A percentile compares a stretch with the other conserved stretches of the same genome.
Evolutionary conservation across 495 filamentous ascomycete species (phyloP).

Genomic region (Achaetomiella virescens): DNA sequence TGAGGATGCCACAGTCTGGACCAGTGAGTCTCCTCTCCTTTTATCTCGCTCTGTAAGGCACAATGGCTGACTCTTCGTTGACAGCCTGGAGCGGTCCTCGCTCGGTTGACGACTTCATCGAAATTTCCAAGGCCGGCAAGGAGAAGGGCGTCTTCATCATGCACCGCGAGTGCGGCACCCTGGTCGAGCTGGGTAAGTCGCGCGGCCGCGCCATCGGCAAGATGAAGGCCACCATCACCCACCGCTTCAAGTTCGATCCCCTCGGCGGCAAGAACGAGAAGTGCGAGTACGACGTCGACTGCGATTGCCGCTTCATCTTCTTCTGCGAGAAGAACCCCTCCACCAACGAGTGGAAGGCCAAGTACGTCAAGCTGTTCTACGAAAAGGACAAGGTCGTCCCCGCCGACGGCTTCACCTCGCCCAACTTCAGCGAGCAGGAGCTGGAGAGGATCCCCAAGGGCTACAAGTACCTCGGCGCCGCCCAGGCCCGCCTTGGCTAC

Average conservation of each 20-base stretch:
- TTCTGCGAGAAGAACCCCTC: conserved; percentile 46
- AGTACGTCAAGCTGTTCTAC: conserved; percentile 59
- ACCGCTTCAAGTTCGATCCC: conserved; percentile 47
- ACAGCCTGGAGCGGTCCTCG: conserved; percentile 53
- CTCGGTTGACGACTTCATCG: conserved; percentile 51
- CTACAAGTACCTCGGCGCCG: conserved; percentile 50
- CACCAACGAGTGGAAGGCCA: conserved; percentile 48
- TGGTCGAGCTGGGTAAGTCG: conserved; percentile 50
- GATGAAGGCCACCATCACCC: conserved; percentile 66
- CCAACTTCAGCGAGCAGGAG: conserved; percentile 42
- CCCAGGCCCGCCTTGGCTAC: conserved; percentile 41
- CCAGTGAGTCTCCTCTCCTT: conserved; percentile 33
- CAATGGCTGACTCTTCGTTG: not conserved
- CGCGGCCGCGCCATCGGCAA: conserved; percentile 56
- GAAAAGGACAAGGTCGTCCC: conserved; percentile 63
- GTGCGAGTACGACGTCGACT: conserved; percentile 53
- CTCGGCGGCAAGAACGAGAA: conserved; percentile 17
- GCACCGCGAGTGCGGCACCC: conserved; percentile 57
- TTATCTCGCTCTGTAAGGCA: not conserved
- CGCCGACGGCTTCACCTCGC: conserved; percentile 47
- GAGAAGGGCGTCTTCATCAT: conserved; percentile 59
- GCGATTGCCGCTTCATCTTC: conserved; percentile 59
- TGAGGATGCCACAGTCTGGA: conserved; percentile 54
- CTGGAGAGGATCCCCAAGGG: conserved; percentile 48
- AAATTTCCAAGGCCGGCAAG: conserved; percentile 54